Base-by-base conservation (phyloP, 2,329 filamentous ascomycete species). In the Fusarium veterinarium region DNA sequence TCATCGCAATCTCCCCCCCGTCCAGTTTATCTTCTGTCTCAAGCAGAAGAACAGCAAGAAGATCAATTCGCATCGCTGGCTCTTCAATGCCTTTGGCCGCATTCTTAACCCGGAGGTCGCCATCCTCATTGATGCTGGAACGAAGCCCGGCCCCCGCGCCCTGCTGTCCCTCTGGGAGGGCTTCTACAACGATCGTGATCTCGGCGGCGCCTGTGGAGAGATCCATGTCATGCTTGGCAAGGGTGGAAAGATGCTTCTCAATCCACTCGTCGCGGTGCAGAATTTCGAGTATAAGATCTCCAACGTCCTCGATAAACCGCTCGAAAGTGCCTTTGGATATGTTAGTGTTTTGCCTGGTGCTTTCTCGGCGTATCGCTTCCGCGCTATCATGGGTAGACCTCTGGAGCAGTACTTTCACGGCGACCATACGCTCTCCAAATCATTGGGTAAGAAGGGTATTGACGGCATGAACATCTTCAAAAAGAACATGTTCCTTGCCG, bases 41-140 rank as follows among this genome's bases (percentile, higher is more conserved):
- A 76, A 76, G 70, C 74, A 76, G 41, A 76, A 76, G 64, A 76
- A 76, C 52, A 76, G 74, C 60, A 76, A 76, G 59, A 76, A 76
- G 74, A 76, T 76, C 38, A 76, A 76, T n/a, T 76, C 74, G 60
- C 74, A 76, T 68, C 74, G 74, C 45, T 76, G 74, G 74, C 46
- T 76, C 7, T 76, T 76, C n/a, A 76, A 76, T 17, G 74, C 74
- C 33, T 76, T 76, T 20, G 74, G 74, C 10, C 74, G 74, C 33
- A 76, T 76, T 41, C 44, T 76, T 17, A 76, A 76, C 72, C 74
- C 74, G 6, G 74, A 76, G 42, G 74, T 76, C 19, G 63, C 74
- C 41, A 76, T 76, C 17, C 72, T 76, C 11, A 76, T 76, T 35
- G 74, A 76, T 53, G 74, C 74, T 13, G 74, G 74, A 55, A 76